Evolutionary conservation across 257 asterid species (phyloP), one percentile per base, ranked within the genome.

Genomic region (Solanum arcanum): DNA sequence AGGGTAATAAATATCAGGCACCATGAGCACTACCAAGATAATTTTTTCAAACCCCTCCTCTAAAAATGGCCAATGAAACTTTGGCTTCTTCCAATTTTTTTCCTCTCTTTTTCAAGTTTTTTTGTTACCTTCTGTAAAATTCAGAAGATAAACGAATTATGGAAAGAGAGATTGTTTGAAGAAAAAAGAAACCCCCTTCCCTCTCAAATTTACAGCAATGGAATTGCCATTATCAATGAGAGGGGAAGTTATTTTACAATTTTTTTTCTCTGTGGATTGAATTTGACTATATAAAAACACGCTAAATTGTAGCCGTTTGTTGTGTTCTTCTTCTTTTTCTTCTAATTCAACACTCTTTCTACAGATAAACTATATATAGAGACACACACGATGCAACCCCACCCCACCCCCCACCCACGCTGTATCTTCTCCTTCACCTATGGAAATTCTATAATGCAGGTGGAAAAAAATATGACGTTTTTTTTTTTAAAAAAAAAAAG

Each of bases 1-100:
- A 82, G 89, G 86, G 87, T 88, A 89, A 88, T 93, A 91, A 85
- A 88, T 92, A 83, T 90, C 92, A 83, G 86, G 73, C 84, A 89
- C 87, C 92, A 90, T 90, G 52, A 73, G 75, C 86, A 74, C 88
- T 52, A 69, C 68, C 15, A 31, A 70, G 25, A 23, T 69, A 78
- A 16, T 18, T 13, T n/a, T 8, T 9, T 56, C 83, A 59, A 41
- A 37, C 9, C 23, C 47, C 66, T 27, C 72, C 31, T 1, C 5
- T 12, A 18, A 72, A 66, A 47, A 77, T 69, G 78, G 52, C 56
- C 82, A 74, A 74, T 74, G 52, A 74, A 74, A 23, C 82, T 74
- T 12, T 74, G 82, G 82, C 56, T 74, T 74, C 49, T 74, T 74
- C 52, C 52, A 74, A 74, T 2, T 11, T 74, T 3, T 33, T 14